Percentiles rank a stretch among this genome's conserved stretches.
Conservation (phyloP, 2,329 filamentous ascomycete species). For the Arthrinium phaeospermum region DNA sequence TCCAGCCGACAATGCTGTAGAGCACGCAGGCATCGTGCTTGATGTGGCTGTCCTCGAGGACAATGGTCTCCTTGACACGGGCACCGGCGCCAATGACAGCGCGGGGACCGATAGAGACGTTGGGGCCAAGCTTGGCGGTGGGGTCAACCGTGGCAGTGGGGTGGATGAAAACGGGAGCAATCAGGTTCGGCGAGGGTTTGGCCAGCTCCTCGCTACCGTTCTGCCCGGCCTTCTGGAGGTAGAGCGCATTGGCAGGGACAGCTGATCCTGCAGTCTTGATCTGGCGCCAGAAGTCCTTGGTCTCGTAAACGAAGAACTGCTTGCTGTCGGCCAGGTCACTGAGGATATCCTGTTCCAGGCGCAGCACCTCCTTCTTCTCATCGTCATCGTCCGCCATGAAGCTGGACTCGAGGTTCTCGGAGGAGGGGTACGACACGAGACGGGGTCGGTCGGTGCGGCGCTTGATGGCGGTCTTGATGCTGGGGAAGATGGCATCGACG, state of each 20-base stretch:
- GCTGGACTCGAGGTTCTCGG: slow-evolving; percentile 83
- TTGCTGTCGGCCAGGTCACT: slow-evolving; percentile 95
- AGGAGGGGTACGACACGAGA: slow-evolving; percentile 92
- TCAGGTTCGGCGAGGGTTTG: slow-evolving; percentile 81
- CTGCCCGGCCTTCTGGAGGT: slow-evolving; percentile 93
- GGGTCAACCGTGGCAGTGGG: slow-evolving; percentile 89
- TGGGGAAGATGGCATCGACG: slow-evolving; percentile 94
- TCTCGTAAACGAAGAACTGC: slow-evolving; percentile 98
- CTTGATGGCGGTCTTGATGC: slow-evolving; percentile 93
- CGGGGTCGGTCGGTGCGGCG: slow-evolving; percentile 90
- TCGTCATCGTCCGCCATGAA: slow-evolving; percentile 69
- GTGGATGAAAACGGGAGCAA: slow-evolving; percentile 94
- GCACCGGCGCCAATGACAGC: slow-evolving; percentile 83
- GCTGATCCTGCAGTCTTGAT: slow-evolving; percentile 99
- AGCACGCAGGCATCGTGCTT: slow-evolving; percentile 96
- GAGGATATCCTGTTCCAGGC: slow-evolving; percentile 95
- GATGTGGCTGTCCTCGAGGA: slow-evolving; percentile 92
- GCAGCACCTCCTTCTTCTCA: slow-evolving; percentile 82
- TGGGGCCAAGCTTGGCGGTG: slow-evolving; percentile 94
- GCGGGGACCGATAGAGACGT: slow-evolving; percentile 94
- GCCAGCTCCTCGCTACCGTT: slow-evolving; percentile 81
- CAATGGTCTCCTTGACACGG: slow-evolving; percentile 93
- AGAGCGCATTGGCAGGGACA: slow-evolving; percentile 94
- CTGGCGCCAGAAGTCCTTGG: slow-evolving; percentile 99
- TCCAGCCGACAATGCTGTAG: slow-evolving; percentile 97